Conservation (phyloP, 176 grass and related monocot genomes). For the Musa troglodytarum region DNA sequence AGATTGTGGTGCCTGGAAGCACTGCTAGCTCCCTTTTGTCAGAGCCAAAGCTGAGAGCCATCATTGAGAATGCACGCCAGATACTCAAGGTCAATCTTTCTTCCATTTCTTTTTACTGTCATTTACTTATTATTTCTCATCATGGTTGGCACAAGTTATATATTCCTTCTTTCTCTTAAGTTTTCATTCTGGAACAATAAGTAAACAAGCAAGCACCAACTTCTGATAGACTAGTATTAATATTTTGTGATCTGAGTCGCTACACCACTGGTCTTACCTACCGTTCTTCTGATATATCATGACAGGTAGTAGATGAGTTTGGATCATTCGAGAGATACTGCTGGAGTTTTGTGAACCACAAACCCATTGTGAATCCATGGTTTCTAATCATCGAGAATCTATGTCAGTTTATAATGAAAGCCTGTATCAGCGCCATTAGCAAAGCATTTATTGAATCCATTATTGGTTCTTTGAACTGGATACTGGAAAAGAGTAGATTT, state of each 20-base stretch:
- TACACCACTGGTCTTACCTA: not conserved
- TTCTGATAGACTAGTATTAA: no score
- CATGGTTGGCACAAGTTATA: not conserved
- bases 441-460: no score
- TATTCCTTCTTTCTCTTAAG: not conserved
- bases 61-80: constrained; percentile 16
- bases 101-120: not conserved
- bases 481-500: no score
- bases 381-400: no score
- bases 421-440: no score
- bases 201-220: no score
- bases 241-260: no score
- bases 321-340: constrained; percentile 73
- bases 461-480: no score
- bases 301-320: constrained; percentile 72
- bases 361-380: no score
- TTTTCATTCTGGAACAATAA: no score
- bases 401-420: no score
- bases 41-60: constrained; percentile 7
- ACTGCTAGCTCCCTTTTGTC: constrained; percentile 4
- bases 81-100: constrained; percentile 4
- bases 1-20: constrained; percentile 9
- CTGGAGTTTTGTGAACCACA: constrained; percentile 90
- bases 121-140: not conserved
- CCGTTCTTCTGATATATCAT: not conserved